These are phyloP conservation scores for Saccharum spontaneum DNA, from an alignment of 176 grass and related monocot species.

Conservation along the genomic window DNA sequence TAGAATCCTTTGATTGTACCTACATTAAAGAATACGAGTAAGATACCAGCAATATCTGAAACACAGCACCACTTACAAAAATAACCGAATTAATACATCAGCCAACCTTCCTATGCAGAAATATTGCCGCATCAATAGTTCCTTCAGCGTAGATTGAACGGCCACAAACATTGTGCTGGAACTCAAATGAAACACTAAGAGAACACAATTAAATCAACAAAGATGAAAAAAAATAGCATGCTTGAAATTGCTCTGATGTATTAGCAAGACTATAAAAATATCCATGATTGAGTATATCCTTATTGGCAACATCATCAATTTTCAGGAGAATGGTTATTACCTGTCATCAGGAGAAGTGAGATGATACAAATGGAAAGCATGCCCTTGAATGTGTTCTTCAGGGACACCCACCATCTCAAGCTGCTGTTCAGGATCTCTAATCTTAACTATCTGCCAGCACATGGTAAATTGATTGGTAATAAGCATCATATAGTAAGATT, in stretches of 20 bases:
- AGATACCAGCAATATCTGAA: neutral
- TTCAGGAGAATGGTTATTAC: slow-evolving; percentile 42
- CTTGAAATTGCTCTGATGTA: neutral
- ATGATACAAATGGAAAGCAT: slow-evolving; percentile 93
- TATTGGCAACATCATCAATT: neutral
- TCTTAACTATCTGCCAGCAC: slow-evolving; percentile 62
- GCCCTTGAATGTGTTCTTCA: slow-evolving; percentile 74
- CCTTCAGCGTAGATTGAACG: slow-evolving; percentile 87
- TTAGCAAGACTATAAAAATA: neutral
- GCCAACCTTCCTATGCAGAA: slow-evolving; percentile 78
- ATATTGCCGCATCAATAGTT: slow-evolving; percentile 70
- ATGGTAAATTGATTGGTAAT: neutral
- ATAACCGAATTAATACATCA: neutral
- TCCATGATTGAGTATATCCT: neutral
- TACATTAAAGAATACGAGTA: slow-evolving; percentile 33
- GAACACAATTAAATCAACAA: slow-evolving; percentile 16
- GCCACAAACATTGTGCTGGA: slow-evolving; percentile 94
- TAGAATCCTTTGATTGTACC: slow-evolving; percentile 66
- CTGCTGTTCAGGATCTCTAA: slow-evolving; percentile 75
- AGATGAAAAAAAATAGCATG: neutral
- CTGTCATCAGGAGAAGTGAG: slow-evolving; percentile 81
- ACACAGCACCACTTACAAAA: neutral
- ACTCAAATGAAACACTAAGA: slow-evolving; percentile 88
- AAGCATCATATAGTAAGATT: slow-evolving; percentile 15
- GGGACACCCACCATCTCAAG: slow-evolving; percentile 96